Base-by-base conservation (phyloP, 805 yeast species). In the Saccharomycopsis fibuligera region DNA sequence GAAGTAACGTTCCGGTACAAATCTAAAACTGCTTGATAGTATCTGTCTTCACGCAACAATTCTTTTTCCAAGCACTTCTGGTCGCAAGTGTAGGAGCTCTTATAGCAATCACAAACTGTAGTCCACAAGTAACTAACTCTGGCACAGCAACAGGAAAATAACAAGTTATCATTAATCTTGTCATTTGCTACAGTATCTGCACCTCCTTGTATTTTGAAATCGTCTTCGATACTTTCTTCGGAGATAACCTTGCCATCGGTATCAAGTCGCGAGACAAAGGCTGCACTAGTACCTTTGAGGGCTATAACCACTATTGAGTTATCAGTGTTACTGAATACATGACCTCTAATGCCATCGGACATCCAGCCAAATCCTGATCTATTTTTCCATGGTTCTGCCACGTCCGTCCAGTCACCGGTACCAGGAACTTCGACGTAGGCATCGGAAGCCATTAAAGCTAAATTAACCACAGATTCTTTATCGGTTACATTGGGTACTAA, bases 71-170 rank as follows among this genome's bases (percentile, higher is more conserved):
- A 66, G 61, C 99, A 93, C 50, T 75, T 75, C 64, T 88, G 93
- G 64, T 89, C 83, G 66, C 99, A 93, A 0, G 91, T 86, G 63
- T 86, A 87, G 0, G 95, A 76, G 45, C 76, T 78, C 53, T 80
- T 77, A 60, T 83, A 91, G 62, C 99, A 93, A 63, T 89, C 96
- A 66, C 99, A 93, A 1, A 89, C 98, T 0, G 97, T 85, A 5
- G 83, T 79, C 99, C 98, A 93, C 65, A 87, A 66, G 56, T 88
- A 89, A 35, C 93, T 78, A 1, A 91, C 83, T 35, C 97, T 74
- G 0, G 96, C 98, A 67, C 99, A 93, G 63, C 99, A 93, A 64
- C 99, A 93, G 9, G 95, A 86, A 62, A 93, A 93, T 31, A 93
- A 66, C 49, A 91, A 61, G 60, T 93, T 93, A 62, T 93, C 98